Evolutionary conservation across 1,139 yeast species (phyloP), one percentile per base, ranked within the genome.

Genomic region (Debaryomyces psychrophilus): DNA sequence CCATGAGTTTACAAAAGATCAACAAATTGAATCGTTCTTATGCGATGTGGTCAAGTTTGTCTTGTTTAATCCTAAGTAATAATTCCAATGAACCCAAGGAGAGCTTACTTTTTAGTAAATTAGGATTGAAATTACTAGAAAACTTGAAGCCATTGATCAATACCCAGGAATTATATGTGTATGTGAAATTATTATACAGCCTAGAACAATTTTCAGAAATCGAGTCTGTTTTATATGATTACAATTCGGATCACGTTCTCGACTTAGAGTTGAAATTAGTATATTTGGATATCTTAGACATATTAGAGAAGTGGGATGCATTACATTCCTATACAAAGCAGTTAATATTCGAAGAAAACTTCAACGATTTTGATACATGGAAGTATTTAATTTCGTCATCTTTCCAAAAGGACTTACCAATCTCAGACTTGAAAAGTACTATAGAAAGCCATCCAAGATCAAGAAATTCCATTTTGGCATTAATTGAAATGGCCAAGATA

Each of bases 281-380:
- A 40, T 75, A 81, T 49, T 64, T 85, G 15, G 73, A 78, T 0
- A 62, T 76, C 0, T 62, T 86, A 47, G 62, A 69, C 8, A 56
- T 63, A 15, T 41, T 64, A 7, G 63, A 71, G 45, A 55, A 66
- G n/a, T 83, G 79, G 80, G 61, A 62, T 0, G 52, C 53, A 7
- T 61, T 86, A n/a, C 64, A 56, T 46, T 54, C 62, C 0, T 71
- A 66, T 47, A 54, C 74, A 28, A 34, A 56, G 2, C 48, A 59
- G 1, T 66, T 77, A n/a, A 56, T 83, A 8, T 66, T 75, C 26
- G 67, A 66, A 2, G 67, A 73, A 34, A 62, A 69, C 4, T 75
- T 81, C 45, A 82, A 84, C 53, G 88, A 83, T 58, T 83, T 76
- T 65, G 76, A 80, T 52, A 75, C 85, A 9, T 83, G 88, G 89